These are phyloP conservation scores for Meyerozyma carpophila DNA, from an alignment of 1,139 yeast genomes.

Conservation along the genomic window DNA sequence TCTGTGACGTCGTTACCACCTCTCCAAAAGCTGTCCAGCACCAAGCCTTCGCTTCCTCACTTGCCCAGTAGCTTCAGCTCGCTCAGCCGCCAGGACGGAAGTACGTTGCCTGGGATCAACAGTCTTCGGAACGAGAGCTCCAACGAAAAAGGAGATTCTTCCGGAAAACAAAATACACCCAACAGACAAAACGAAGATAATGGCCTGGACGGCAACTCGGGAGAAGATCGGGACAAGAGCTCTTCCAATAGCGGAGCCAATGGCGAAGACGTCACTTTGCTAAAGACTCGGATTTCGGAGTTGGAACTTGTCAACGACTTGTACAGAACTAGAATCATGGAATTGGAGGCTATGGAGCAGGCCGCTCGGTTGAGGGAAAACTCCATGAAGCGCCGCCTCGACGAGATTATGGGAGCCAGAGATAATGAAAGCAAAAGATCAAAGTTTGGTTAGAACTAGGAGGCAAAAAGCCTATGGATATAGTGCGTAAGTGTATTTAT, in stretches of 20 bases:
- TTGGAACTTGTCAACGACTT: slow-evolving; percentile 85
- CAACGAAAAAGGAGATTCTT: slow-evolving; percentile 1
- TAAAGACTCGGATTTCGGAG: slow-evolving; percentile 80
- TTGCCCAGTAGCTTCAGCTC: slow-evolving; percentile 16
- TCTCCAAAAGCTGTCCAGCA: slow-evolving; percentile 21
- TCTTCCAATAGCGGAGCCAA: slow-evolving; percentile 9
- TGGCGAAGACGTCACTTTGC: slow-evolving; percentile 40
- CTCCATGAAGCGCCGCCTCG: slow-evolving; percentile 44
- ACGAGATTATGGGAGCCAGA: slow-evolving; percentile 28
- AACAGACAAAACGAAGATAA: slow-evolving; percentile 11
- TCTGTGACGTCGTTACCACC: slow-evolving; percentile 32
- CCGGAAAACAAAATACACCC: slow-evolving; percentile 1
- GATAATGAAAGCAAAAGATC: not conserved
- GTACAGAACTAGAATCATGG: slow-evolving; percentile 74
- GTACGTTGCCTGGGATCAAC: not conserved
- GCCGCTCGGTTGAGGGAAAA: slow-evolving; percentile 50
- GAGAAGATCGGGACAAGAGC: slow-evolving; percentile 7
- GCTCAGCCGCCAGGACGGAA: slow-evolving; percentile 1
- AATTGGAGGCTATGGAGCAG: slow-evolving; percentile 68
- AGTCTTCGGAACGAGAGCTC: not conserved
- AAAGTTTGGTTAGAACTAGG: not conserved
- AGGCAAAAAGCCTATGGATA: not conserved
- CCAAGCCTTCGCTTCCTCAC: slow-evolving; percentile 22
- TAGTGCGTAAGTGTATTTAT: not conserved
- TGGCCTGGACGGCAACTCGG: slow-evolving; percentile 11